Percentiles rank a stretch among this genome's conserved stretches.
Evolutionary conservation across 495 filamentous ascomycete species (phyloP).

Genomic region (Friedmanniomyces endolithicus): DNA sequence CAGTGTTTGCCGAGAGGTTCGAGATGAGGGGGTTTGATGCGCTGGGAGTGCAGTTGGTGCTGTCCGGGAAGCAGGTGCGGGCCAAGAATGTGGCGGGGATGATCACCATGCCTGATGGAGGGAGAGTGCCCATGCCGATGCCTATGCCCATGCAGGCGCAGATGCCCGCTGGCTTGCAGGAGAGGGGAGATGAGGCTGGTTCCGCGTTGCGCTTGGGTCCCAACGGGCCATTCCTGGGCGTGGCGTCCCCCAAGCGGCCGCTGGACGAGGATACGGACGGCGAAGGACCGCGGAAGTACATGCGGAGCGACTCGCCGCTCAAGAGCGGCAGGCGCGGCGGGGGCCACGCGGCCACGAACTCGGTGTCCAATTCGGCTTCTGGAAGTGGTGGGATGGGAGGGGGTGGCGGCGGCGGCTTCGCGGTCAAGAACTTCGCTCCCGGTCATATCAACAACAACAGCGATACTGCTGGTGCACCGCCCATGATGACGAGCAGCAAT

Average conservation of each 20-base stretch:
- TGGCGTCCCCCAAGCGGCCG: conserved; percentile 61
- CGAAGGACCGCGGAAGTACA: conserved; percentile 56
- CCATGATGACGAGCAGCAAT: not conserved
- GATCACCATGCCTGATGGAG: not conserved
- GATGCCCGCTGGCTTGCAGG: not conserved
- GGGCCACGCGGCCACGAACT: not conserved
- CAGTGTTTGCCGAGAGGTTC: conserved; percentile 59
- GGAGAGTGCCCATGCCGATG: not conserved
- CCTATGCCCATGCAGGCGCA: conserved; percentile 3
- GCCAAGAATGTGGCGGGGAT: conserved; percentile 34
- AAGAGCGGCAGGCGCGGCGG: conserved; percentile 46
- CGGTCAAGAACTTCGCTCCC: conserved; percentile 15
- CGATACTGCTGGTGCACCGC: too few relatives aligned
- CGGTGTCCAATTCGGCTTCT: conserved; percentile 4
- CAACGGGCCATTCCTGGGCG: conserved; percentile 9
- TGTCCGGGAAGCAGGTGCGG: conserved; percentile 66
- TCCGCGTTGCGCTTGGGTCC: conserved; percentile 10
- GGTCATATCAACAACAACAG: not conserved
- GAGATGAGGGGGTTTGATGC: conserved; percentile 58
- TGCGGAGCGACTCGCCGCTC: conserved; percentile 66
- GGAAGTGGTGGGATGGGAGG: not conserved
- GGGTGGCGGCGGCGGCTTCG: conserved; percentile 19
- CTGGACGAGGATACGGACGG: conserved; percentile 59
- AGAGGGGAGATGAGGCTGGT: not conserved
- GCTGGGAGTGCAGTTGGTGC: conserved; percentile 62